Evolutionary conservation across 345 rosid species (phyloP), one percentile per base, ranked within the genome.

Genomic region (Linum lewisii): DNA sequence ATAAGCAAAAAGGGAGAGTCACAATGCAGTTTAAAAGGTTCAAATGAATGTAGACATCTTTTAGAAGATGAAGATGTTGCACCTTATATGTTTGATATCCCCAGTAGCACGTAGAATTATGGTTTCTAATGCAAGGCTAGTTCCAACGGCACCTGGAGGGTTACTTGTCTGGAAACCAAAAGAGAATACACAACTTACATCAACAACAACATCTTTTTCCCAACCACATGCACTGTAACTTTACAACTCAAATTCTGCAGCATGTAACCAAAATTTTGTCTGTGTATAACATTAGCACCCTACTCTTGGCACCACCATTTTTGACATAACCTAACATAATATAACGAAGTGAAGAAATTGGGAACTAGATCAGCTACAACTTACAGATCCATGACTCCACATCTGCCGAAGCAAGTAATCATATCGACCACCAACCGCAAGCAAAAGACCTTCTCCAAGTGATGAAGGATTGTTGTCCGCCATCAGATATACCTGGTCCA

Each of bases 351-450:
- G 45, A 20, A 64, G 20, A 36, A 71, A 61, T 52, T 6, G 36
- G 50, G 49, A 16, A 50, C 60, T 44, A 66, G 61, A 59, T 62
- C 20, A 64, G 67, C 20, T 38, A 60, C 66, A 68, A 69, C 92
- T 56, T 77, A 81, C 84, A 54, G 65, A 68, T 73, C 82, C 90
- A 59, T 52, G 81, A 68, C 75, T 85, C 79, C 90, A 86, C 77
- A 79, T 77, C 67, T 82, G 93, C 63, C 75, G 88, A 73, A 88
- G 82, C 79, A 92, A 76, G 76, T 78, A 73, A 62, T 92, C 90
- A 75, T 92, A 92, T 69, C 98, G 89, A 59, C 98, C 98, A 58
- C 98, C 98, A 69, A 81, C 72, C 68, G 96, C 98, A 67, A 92
- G 90, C 75, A 88, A 74, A 66, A 77, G 74, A 15, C 83, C 92